Conservation (phyloP, 441 rosid genomes). For the Corymbia calophylla region DNA sequence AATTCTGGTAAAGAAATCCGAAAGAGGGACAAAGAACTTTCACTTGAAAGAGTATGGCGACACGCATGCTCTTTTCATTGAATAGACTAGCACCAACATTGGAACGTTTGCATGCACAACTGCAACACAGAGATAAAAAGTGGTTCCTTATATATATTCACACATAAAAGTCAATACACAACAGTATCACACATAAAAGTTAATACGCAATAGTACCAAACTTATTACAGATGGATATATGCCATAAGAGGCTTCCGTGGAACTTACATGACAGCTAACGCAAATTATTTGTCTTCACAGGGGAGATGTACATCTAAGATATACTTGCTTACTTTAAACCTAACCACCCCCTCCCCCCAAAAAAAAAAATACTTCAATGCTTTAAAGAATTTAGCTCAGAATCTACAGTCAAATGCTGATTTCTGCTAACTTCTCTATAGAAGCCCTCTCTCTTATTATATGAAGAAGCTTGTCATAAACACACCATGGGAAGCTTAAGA, state of each 20-base stretch:
- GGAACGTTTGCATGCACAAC: background rate
- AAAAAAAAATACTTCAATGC: background rate
- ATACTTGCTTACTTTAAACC: background rate
- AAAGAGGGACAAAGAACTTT: background rate
- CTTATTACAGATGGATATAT: background rate
- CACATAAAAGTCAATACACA: background rate
- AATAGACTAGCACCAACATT: background rate
- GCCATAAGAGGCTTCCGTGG: background rate
- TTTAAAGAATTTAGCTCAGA: background rate
- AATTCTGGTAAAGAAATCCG: background rate
- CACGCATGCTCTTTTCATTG: background rate
- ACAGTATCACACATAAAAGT: background rate
- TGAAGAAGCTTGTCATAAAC: constrained; percentile 56
- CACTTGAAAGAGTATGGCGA: background rate
- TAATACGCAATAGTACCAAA: background rate
- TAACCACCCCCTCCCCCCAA: too few relatives aligned
- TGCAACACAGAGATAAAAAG: background rate
- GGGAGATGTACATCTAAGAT: background rate
- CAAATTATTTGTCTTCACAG: background rate
- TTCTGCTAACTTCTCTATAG: background rate
- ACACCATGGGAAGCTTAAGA: constrained; percentile 84
- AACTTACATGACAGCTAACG: background rate
- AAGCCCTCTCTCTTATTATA: constrained; percentile 34
- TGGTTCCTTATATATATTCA: background rate
- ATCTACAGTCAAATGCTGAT: background rate